Evolutionary conservation across 2,329 filamentous ascomycete species (phyloP).

Genomic region (Colletotrichum abscissum): DNA sequence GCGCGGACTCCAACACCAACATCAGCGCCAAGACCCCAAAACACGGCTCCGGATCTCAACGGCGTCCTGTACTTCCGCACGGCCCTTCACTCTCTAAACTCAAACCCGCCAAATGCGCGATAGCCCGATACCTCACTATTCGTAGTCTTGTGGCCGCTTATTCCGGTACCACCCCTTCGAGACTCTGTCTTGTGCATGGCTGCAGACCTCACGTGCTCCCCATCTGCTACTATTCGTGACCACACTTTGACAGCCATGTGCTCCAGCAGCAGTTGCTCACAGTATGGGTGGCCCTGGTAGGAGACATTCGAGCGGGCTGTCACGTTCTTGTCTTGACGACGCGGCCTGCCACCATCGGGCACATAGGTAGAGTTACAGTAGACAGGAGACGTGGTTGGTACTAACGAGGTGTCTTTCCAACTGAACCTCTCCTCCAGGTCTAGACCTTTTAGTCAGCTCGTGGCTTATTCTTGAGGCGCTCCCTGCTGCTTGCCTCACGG

Average conservation of each 20-base stretch:
- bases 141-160: background rate
- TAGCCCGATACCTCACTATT: background rate
- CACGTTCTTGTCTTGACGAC: conserved; percentile 5
- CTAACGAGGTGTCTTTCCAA: background rate
- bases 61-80: conserved; percentile 29
- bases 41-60: conserved; percentile 34
- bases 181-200: conserved; percentile 2
- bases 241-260: conserved; percentile 2
- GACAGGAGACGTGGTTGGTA: background rate
- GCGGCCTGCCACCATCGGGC: background rate
- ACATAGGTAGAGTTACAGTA: background rate
- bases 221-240: background rate
- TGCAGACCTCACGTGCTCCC: conserved; percentile 17
- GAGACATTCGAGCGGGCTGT: background rate
- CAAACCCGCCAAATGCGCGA: conserved; percentile 6
- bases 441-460: background rate
- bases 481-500: too few species aligned
- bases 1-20: conserved; percentile 8
- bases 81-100: conserved; percentile 13
- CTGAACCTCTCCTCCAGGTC: background rate
- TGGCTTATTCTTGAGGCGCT: background rate
- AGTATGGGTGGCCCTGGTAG: conserved; percentile 4
- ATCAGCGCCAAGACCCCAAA: conserved; percentile 32
- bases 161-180: background rate
- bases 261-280: background rate